A percentile compares a stretch with the other conserved stretches of the same genome.
Conservation (phyloP, 768 basidiomycete genomes). For the Naematelia aurantialba region DNA sequence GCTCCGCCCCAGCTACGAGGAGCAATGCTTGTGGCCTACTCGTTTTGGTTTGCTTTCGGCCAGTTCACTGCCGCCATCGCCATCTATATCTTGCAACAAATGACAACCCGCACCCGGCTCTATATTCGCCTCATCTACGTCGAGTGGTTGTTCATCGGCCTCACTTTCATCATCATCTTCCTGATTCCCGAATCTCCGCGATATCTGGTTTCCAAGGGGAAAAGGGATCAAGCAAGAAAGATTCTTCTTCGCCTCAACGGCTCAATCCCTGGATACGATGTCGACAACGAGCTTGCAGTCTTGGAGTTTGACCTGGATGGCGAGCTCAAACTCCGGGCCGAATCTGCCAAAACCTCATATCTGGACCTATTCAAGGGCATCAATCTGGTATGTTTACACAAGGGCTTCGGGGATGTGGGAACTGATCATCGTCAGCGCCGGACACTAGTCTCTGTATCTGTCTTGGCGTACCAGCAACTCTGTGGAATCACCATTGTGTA, state of each 20-base stretch:
- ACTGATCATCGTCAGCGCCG: too few species aligned
- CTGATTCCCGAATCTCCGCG: conserved; percentile 14
- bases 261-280: conserved; percentile 12
- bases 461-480: neutral
- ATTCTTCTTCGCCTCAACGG: conserved; percentile 10
- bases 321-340: neutral
- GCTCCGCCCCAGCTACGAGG: conserved; percentile 9
- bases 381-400: too few species aligned
- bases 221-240: conserved; percentile 6
- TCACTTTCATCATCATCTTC: conserved; percentile 1
- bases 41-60: conserved; percentile 10
- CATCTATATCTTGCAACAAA: neutral
- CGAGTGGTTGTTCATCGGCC: conserved; percentile 10
- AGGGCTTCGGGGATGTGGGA: too few species aligned
- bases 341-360: conserved; percentile 4
- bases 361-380: conserved; percentile 17
- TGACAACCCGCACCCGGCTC: neutral
- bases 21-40: conserved; percentile 7
- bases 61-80: conserved; percentile 11
- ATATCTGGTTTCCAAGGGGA: conserved; percentile 1
- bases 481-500: neutral
- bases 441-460: neutral
- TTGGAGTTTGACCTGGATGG: conserved; percentile 12
- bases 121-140: neutral
- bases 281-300: conserved; percentile 19